Percentiles rank a stretch among this genome's conserved stretches.
These are phyloP conservation scores for Fusarium sp. DNA, from an alignment of 2,329 filamentous ascomycete species.

Conservation along the genomic window DNA sequence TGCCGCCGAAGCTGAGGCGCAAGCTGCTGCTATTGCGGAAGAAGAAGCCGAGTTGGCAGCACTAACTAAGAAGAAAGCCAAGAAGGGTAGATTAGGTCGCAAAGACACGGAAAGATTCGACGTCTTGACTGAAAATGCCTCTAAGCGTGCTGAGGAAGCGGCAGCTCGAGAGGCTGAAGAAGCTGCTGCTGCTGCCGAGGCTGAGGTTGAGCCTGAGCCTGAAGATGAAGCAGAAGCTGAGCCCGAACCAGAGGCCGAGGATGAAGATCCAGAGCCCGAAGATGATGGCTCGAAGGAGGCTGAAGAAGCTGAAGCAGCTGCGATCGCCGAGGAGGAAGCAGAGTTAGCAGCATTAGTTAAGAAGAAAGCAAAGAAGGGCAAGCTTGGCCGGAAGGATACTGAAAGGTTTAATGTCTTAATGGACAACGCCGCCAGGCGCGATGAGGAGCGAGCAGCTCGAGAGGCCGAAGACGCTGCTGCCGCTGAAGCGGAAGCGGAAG, in stretches of 20 bases:
- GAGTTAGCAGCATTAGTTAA: slow-evolving; percentile 60
- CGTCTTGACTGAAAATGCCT: slow-evolving; percentile 22
- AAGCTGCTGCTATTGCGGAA: slow-evolving; percentile 46
- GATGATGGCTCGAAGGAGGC: slow-evolving; percentile 32
- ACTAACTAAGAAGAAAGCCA: slow-evolving; percentile 55
- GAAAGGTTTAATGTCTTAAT: slow-evolving; percentile 37
- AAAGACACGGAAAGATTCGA: slow-evolving; percentile 44
- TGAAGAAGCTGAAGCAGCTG: slow-evolving; percentile 48
- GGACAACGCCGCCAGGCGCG: slow-evolving; percentile 37
- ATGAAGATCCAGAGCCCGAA: slow-evolving; percentile 45
- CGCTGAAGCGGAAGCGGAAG: slow-evolving; percentile 11
- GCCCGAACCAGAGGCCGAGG: slow-evolving; percentile 38
- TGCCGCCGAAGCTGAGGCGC: slow-evolving; percentile 21
- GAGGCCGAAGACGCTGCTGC: slow-evolving; percentile 17
- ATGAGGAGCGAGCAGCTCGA: slow-evolving; percentile 47
- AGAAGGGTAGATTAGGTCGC: slow-evolving; percentile 53
- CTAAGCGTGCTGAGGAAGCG: slow-evolving; percentile 30
- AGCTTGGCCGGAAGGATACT: slow-evolving; percentile 44
- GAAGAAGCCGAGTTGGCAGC: slow-evolving; percentile 61
- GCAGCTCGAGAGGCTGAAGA: slow-evolving; percentile 34
- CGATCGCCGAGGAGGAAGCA: slow-evolving; percentile 53
- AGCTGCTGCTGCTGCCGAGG: slow-evolving; percentile 54
- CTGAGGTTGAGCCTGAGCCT: slow-evolving; percentile 35
- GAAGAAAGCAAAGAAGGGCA: slow-evolving; percentile 56
- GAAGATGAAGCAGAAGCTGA: slow-evolving; percentile 49